Evolutionary conservation across 139 green algal genomes (phyloP).

Genomic region (Coelastrella sp.): DNA sequence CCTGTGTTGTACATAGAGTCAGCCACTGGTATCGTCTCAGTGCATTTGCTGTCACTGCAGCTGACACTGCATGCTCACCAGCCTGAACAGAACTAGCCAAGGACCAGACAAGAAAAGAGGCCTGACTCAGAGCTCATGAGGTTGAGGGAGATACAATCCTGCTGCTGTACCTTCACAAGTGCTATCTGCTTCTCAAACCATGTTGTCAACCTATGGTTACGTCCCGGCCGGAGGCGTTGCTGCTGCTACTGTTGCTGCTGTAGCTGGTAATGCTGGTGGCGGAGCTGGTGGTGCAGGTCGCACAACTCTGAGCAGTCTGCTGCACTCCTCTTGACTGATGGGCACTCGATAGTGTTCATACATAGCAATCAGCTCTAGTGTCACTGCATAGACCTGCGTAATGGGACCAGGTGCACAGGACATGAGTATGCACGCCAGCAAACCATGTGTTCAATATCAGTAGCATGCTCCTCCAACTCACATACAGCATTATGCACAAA

Average conservation of each 20-base stretch:
- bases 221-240: background rate
- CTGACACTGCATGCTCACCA: too few relatives aligned
- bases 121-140: too few relatives aligned
- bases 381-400: constrained; percentile 39
- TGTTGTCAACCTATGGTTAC: background rate
- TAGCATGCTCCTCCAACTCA: too few relatives aligned
- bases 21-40: too few relatives aligned
- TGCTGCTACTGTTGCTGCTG: constrained; percentile 1
- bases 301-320: constrained; percentile 34
- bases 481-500: too few relatives aligned
- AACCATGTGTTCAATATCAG: too few relatives aligned
- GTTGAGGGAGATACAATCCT: too few relatives aligned
- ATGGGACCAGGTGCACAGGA: background rate
- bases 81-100: too few relatives aligned
- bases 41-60: too few relatives aligned
- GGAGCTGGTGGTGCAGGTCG: constrained; percentile 10
- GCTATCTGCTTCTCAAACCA: background rate
- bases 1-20: too few relatives aligned
- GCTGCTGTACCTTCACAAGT: too few relatives aligned
- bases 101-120: too few relatives aligned
- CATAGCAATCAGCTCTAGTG: constrained; percentile 37
- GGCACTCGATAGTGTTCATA: constrained; percentile 43
- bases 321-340: constrained; percentile 25
- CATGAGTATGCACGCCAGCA: background rate
- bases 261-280: constrained; percentile 1